Conservation (phyloP, 495 filamentous ascomycete species). For the Neurospora sp. region DNA sequence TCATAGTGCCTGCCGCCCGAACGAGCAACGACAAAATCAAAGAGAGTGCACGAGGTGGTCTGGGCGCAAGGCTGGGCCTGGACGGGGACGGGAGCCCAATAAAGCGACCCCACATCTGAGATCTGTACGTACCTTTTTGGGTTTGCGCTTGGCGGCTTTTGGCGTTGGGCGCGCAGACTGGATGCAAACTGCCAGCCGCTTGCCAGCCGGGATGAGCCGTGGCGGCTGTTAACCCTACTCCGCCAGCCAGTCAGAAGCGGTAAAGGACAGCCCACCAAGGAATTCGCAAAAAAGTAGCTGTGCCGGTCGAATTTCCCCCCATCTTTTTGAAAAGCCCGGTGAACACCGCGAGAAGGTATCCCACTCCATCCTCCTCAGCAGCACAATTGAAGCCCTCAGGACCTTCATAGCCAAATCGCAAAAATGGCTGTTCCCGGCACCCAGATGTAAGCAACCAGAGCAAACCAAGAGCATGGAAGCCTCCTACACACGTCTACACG, state of each 20-base stretch:
- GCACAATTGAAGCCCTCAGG: slow-evolving; percentile 16
- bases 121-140: neutral
- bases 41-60: neutral
- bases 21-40: neutral
- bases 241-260: slow-evolving; percentile 10
- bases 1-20: neutral
- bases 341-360: slow-evolving; percentile 21
- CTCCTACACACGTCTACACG: neutral
- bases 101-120: neutral
- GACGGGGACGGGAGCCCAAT: neutral
- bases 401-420: slow-evolving; percentile 27
- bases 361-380: slow-evolving; percentile 16
- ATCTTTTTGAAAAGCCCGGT: slow-evolving; percentile 18
- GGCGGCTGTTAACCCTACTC: slow-evolving; percentile 24
- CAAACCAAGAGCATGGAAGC: neutral
- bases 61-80: neutral
- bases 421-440: slow-evolving; percentile 41
- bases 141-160: neutral
- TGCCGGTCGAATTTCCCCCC: slow-evolving; percentile 24
- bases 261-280: slow-evolving; percentile 22
- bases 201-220: slow-evolving; percentile 1
- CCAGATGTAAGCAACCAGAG: slow-evolving; percentile 41
- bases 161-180: neutral
- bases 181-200: neutral
- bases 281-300: slow-evolving; percentile 27